Evolutionary conservation across 495 filamentous ascomycete species (phyloP), one percentile per base, ranked within the genome.

Genomic region (Glarea lozoyensis): DNA sequence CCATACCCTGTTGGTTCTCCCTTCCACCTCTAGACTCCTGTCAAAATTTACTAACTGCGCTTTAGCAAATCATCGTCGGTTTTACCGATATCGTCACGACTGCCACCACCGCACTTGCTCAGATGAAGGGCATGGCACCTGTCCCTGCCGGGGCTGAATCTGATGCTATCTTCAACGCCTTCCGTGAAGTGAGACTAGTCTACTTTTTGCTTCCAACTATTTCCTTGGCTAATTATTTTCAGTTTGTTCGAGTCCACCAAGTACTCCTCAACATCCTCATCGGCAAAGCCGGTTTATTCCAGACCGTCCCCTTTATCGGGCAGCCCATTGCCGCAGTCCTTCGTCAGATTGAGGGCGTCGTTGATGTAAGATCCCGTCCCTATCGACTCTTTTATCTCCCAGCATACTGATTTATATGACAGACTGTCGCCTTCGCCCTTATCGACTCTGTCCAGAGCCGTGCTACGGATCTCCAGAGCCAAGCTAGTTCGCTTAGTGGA

Each of bases 231-330:
- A 6, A 3, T 3, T 37, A 10, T 15, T 40, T n/a, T n/a, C n/a
- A 60, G 57, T 61, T 62, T n/a, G 52, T 52, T 34, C 2, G 17
- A 3, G 53, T 62, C 24, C 47, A 55, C 45, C 43, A 60, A 48
- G 31, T 11, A 2, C 54, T 60, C 1, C 49, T 64, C 23, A 53
- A 56, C 46, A 54, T 57, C 23, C 9, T 62, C 17, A 62, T 62
- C 13, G 53, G 54, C 23, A 62, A 60, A 33, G 48, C 52, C 20
- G 50, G 52, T 2, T 2, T 58, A 10, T 34, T 60, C 18, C 18
- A 10, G 12, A 19, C 31, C 7, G 40, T 64, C 32, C 47, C 45
- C n/a, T 4, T 52, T 32, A 36, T 64, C 10, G 60, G 60, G 7
- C 6, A 20, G 10, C 45, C 45, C 16, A 25, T 55, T 5, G 44